Conservation (phyloP, 148 eudicot genomes). For the Limonium bicolor region DNA sequence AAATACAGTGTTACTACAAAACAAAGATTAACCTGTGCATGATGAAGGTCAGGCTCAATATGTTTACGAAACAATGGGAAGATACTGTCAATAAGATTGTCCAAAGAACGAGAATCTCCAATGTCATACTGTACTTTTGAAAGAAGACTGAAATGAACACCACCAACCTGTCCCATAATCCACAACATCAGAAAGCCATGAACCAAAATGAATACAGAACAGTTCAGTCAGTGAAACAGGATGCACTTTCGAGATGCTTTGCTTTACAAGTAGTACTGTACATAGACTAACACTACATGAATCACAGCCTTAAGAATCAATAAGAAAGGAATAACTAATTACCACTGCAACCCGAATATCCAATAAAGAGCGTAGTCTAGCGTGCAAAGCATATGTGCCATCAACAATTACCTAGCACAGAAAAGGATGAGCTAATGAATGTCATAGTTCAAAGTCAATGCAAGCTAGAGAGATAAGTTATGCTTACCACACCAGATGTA, state of each 20-base stretch:
- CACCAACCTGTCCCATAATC: slow-evolving; percentile 63
- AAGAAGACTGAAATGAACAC: slow-evolving; percentile 98
- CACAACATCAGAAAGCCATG: slow-evolving; percentile 2
- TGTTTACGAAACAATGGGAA: slow-evolving; percentile 94
- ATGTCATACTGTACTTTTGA: slow-evolving; percentile 96
- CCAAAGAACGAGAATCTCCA: slow-evolving; percentile 91
- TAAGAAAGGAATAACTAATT: slow-evolving; percentile 8
- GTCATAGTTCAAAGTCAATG: neutral
- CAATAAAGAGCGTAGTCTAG: slow-evolving; percentile 82
- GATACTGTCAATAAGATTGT: slow-evolving; percentile 92
- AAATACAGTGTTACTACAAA: neutral
- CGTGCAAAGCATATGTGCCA: slow-evolving; percentile 96
- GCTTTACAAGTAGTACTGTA: neutral
- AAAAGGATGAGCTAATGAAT: slow-evolving; percentile 6
- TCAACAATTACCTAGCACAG: slow-evolving; percentile 81
- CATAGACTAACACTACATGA: neutral
- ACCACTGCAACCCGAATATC: slow-evolving; percentile 99
- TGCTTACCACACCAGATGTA: slow-evolving; percentile 78
- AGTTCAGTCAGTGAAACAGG: neutral
- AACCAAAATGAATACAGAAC: too few relatives aligned
- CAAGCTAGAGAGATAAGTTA: slow-evolving; percentile 3
- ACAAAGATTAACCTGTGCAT: slow-evolving; percentile 69
- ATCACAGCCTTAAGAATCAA: neutral
- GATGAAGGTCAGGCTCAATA: slow-evolving; percentile 99
- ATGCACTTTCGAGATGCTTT: neutral